A percentile compares a stretch with the other conserved stretches of the same genome.
Conservation (phyloP, 2,329 filamentous ascomycete genomes). For the Fusarium vanettenii region DNA sequence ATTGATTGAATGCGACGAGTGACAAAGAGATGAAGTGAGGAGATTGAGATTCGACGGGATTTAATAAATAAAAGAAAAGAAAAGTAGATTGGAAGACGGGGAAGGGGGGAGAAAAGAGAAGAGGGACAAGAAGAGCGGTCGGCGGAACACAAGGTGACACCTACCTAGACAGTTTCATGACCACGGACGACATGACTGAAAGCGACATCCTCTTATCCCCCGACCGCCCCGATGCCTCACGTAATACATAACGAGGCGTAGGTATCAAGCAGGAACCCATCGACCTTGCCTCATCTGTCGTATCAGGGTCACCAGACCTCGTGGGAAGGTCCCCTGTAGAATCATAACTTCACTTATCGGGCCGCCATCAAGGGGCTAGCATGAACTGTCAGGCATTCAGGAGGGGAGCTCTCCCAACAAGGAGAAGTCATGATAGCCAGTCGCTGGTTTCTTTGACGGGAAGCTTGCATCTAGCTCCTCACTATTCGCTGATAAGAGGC, state of each 20-base stretch:
- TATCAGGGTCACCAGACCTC: slow-evolving; percentile 30
- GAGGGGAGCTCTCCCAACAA: slow-evolving; percentile 36
- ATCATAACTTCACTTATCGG: slow-evolving; percentile 37
- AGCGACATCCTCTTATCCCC: slow-evolving; percentile 19
- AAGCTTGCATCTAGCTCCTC: slow-evolving; percentile 18
- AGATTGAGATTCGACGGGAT: neutral
- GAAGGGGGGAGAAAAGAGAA: slow-evolving; percentile 14
- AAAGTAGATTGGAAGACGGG: neutral
- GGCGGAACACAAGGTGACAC: slow-evolving; percentile 32
- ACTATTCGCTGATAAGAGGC: slow-evolving; percentile 42
- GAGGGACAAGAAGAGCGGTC: slow-evolving; percentile 37
- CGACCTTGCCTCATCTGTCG: slow-evolving; percentile 31
- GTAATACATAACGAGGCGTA: slow-evolving; percentile 35
- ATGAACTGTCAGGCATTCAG: slow-evolving; percentile 5
- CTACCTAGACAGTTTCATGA: slow-evolving; percentile 21
- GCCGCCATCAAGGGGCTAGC: slow-evolving; percentile 28
- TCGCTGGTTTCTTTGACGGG: slow-evolving; percentile 22
- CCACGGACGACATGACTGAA: slow-evolving; percentile 7
- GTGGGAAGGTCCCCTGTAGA: slow-evolving; percentile 27
- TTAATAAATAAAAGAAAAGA: slow-evolving; percentile 1
- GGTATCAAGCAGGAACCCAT: slow-evolving; percentile 23
- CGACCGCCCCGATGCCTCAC: slow-evolving; percentile 21
- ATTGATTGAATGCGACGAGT: neutral
- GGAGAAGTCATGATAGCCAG: slow-evolving; percentile 38
- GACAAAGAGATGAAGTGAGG: neutral